Evolutionary conservation across 2,329 filamentous ascomycete genomes (phyloP), one percentile per base, ranked within the genome.

Genomic region (Tolypocladium cylindrosporum): DNA sequence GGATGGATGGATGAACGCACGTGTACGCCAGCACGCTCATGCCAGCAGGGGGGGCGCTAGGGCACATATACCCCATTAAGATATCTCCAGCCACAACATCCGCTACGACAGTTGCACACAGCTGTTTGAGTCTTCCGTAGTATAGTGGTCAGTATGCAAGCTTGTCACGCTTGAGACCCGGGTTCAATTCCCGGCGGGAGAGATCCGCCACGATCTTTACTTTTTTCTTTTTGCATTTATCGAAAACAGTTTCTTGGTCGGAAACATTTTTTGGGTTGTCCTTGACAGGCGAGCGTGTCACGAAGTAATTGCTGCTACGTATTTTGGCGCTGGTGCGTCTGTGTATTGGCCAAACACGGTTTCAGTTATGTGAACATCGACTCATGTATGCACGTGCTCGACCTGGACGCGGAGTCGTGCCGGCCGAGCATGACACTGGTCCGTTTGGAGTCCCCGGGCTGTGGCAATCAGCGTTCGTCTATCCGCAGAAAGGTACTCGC

Each of bases 101-200:
- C 14, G 56, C 63, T 65, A 66, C 61, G 58, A 45, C 41, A 54
- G 58, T 43, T 59, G 63, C 11, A 36, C 41, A 64, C 61, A 57
- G 40, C 43, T 41, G 51, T 51, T 42, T 37, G 53, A 55, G 57
- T 69, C 66, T 69, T 67, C 65, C 67, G 66, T 68, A 68, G 65
- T 69, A 68, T 69, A 69, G 68, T 69, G 68, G 67, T 69, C 59
- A 63, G 61, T 63, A 63, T 63, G 61, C 60, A 61, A 62, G 61
- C 61, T 63, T 63, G 60, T 63, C 61, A 63, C 61, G 61, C 61
- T 63, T 62, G 61, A 63, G 61, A 63, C 61, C 61, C 61, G 61
- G 61, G 61, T 63, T 63, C 61, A 63, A 63, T 63, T 63, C 60
- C 60, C 60, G 61, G 61, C 61, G 56, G 60, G 61, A 63, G 61